Base-by-base conservation (phyloP, 129 eudicot genomes). In the Flaveria trinervia region DNA sequence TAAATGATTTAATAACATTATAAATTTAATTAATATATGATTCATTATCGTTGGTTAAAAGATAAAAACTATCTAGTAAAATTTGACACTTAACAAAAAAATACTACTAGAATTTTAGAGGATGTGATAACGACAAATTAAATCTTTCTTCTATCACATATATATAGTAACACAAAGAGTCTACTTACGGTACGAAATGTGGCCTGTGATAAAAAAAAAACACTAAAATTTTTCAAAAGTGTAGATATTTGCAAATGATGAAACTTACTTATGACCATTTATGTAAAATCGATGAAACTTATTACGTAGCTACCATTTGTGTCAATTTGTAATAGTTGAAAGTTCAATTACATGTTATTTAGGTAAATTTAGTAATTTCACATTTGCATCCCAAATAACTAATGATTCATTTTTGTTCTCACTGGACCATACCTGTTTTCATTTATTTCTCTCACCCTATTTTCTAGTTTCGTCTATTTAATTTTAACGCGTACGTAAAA, bases 391-490 rank as follows among this genome's bases (percentile, higher is more conserved):
- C 11, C 52, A 23, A 44, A 56, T 77, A 68, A 44, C 74, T 55
- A 77, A 69, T 68, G 70, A 3, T 12, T 44, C 70, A 56, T 25
- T 52, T 66, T 76, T 36, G 69, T 43, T 66, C 68, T 65, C 26
- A 49, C 25, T 50, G 13, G 55, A 14, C 14, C n/a, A 8, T 45
- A 45, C 14, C 11, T 45, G 50, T 45, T 45, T 45, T 45, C 11
- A 45, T 45, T 36, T 36, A 36, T 36, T 5, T 36, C 41, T 9
- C 49, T 45, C 49, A 45, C 49, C 11, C 13, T 45, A 45, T 45
- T 45, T 49, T 49, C 17, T 49, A 49, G 54, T 14, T 49, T 49
- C 1, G 14, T 49, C 54, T 12, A 0, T 49, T 49, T 49, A 3
- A 13, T 11, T 48, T 48, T 10, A 48, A 48, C 4, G n/a, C 54